Conservation (phyloP, 1,284 basidiomycete genomes). For the Sutorius eximius region DNA sequence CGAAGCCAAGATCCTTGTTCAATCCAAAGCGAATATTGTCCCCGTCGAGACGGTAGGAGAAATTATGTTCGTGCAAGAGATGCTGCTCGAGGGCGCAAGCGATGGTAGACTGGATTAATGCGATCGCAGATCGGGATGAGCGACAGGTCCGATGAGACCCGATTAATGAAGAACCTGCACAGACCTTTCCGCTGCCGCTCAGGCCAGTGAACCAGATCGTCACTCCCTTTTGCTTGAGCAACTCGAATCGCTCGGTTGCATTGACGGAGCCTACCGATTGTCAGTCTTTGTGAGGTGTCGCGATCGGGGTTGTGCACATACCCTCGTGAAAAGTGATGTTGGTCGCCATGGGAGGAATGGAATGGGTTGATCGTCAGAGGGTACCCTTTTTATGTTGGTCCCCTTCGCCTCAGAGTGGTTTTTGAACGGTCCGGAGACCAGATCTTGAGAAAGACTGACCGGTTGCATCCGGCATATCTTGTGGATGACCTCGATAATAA, state of each 20-base stretch:
- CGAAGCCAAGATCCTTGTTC: too few relatives aligned
- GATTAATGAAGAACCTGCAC: conserved; percentile 8
- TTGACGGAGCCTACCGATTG: conserved; percentile 65
- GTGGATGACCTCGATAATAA: not conserved
- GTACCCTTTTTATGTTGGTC: conserved; percentile 15
- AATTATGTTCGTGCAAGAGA: conserved; percentile 83
- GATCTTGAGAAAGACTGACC: conserved; percentile 16
- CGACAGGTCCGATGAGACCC: not conserved
- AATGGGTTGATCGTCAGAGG: not conserved
- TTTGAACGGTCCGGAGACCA: not conserved
- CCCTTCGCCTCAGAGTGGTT: not conserved
- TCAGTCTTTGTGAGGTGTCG: conserved; percentile 4
- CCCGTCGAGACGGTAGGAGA: conserved; percentile 91
- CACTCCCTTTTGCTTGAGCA: conserved; percentile 79
- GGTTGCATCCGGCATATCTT: conserved; percentile 2
- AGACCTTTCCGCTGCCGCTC: conserved; percentile 85
- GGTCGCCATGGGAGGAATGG: conserved; percentile 26
- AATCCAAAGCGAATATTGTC: conserved; percentile 97
- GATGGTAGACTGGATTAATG: conserved; percentile 79
- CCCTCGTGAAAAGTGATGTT: conserved; percentile 37
- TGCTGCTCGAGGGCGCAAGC: conserved; percentile 97
- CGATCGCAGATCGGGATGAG: conserved; percentile 1
- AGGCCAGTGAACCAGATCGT: conserved; percentile 97
- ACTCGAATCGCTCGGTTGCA: conserved; percentile 60
- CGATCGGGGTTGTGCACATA: conserved; percentile 6